Base-by-base conservation (phyloP, 495 filamentous ascomycete species). In the Penicillium steckii region DNA sequence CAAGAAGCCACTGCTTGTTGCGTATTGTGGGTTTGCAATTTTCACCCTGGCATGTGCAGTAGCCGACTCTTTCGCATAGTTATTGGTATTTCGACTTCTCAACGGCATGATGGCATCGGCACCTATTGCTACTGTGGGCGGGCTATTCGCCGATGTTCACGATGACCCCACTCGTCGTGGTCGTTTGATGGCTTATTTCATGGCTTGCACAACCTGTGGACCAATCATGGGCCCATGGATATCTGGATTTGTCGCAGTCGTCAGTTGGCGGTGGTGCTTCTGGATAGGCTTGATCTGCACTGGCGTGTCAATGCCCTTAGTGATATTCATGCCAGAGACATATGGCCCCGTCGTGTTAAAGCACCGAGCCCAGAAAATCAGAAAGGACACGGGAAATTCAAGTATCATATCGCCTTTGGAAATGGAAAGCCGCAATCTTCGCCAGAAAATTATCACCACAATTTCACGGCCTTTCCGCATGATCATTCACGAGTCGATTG, bases 271-370 rank as follows among this genome's bases (percentile, higher is more conserved):
- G 27, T 87, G 84, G 82, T 72, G 75, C 8, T 85, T 85, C 50
- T 85, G 82, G 83, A 75, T 86, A 42, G 79, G 69, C 21, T 66
- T 87, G 0, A 85, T 87, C 15, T 68, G 80, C 42, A 73, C 78
- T 19, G 79, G 77, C 19, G 56, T 60, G 4, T 75, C 74, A 5
- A 50, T 78, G 10, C 50, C 78, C 8, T 55, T 79, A 37, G 55
- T 83, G 1, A 25, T 75, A 32, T 72, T 80, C 40, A 70, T 85
- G 44, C 80, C 82, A 0, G 72, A 84, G 60, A 91, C 89, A 0
- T 91, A 91, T 60, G 82, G 81, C 0, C 88, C 89, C 1, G 85
- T 82, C 1, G 80, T 93, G 42, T 79, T 92, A 19, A 80, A 78
- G 4, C 60, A 64, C 10, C 77, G 86, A 19, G 88, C 88, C 9